Evolutionary conservation across 2,329 filamentous ascomycete species (phyloP), one percentile per base, ranked within the genome.

Genomic region (Beauveria medogensis): DNA sequence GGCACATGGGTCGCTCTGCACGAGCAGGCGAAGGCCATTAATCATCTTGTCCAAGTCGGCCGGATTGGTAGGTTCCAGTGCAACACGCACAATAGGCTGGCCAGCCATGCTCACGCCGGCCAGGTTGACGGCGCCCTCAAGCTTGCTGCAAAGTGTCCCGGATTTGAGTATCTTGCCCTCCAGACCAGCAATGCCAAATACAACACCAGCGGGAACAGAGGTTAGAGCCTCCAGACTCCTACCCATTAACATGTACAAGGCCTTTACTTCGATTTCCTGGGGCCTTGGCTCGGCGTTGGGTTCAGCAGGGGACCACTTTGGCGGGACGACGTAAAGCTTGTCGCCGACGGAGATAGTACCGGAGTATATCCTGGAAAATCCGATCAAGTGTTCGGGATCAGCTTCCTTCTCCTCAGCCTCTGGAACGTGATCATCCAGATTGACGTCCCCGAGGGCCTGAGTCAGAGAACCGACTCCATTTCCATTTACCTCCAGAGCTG

Each of bases 11-110:
- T 99, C 94, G 68, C 92, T 95, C 70, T 97, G 92, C 37, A 96
- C 92, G 1, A 99, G 84, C 20, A 99, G 78, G 64, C 87, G 87
- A 57, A 99, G 78, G 0, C 94, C 94, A 6, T 84, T 82, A 61
- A 99, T 92, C 92, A 99, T 95, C 76, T 95, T 97, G 72, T 94
- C 89, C 24, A 99, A 79, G 70, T 99, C 92, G 28, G 85, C 87
- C 0, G 94, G 94, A 72, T 94, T 95, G 60, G 86, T 87, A 0
- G 94, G 94, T 72, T 99, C 94, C n/a, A 99, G 78, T 0, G 94
- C 92, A 22, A 99, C 93, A 55, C 94, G 89, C 6, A 99, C 94
- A 64, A 99, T 99, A 1, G 94, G 94, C 59, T 93, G 89, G 5
- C 89, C 90, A 37, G 85, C 85, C 73, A 92, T 86, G 59, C 78